phyloP scores from a whole-genome alignment of 140 eudicot genomes.

The Flaveria floridana region DNA sequence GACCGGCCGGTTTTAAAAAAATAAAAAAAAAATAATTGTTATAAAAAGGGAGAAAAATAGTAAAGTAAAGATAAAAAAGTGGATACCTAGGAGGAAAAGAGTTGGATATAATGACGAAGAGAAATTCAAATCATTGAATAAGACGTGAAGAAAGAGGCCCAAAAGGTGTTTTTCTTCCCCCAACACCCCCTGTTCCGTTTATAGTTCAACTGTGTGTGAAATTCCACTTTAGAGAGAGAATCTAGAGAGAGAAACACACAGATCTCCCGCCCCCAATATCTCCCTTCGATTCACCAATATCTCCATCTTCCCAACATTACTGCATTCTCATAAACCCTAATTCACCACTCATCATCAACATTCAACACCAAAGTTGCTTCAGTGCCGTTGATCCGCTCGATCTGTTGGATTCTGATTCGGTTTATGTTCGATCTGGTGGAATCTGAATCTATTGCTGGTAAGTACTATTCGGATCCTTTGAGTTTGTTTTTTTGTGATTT shows the following conservation, averaged over 20 bases:
- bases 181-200: slow-evolving; percentile 27
- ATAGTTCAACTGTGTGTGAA: slow-evolving; percentile 26
- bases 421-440: slow-evolving; percentile 9
- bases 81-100: slow-evolving; percentile 30
- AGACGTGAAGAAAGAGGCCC: slow-evolving; percentile 34
- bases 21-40: too few relatives aligned
- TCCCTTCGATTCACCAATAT: slow-evolving; percentile 23
- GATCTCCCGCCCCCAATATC: slow-evolving; percentile 41
- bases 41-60: too few relatives aligned
- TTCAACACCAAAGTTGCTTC: not conserved
- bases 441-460: slow-evolving; percentile 36
- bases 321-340: slow-evolving; percentile 37
- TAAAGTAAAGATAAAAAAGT: not conserved
- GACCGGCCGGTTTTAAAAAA: too few relatives aligned
- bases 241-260: slow-evolving; percentile 26
- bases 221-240: slow-evolving; percentile 26
- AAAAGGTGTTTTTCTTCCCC: slow-evolving; percentile 30
- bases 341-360: not conserved
- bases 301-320: slow-evolving; percentile 30
- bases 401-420: slow-evolving; percentile 42
- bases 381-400: slow-evolving; percentile 21
- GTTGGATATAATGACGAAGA: slow-evolving; percentile 31
- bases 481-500: slow-evolving; percentile 10
- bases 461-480: slow-evolving; percentile 38
- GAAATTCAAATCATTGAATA: slow-evolving; percentile 27